Evolutionary conservation across 306 rosid genomes (phyloP), one percentile per base, ranked within the genome.

Genomic region (Quercus suber): DNA sequence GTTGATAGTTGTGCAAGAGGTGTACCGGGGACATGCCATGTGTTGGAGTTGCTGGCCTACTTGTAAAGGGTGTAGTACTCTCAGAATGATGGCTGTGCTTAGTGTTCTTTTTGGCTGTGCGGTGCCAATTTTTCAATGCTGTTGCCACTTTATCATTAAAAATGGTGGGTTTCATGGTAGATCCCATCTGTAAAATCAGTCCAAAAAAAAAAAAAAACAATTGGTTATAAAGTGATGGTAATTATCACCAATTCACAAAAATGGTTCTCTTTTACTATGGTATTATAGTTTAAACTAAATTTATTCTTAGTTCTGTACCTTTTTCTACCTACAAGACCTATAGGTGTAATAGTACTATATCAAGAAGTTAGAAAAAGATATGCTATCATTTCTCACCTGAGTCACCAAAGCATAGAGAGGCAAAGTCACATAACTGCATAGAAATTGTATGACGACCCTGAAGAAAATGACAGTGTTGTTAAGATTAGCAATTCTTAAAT

Each of bases 341-440:
- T 7, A 37, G 11, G 45, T 7, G 45, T 37, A 7, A 37, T 37
- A 37, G 45, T 37, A 37, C 45, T 7, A 37, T 58, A 19, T 58
- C 6, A 58, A 58, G 11, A 58, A 21, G 27, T 21, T 25, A 19
- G 27, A 65, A 80, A 55, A 72, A 55, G 5, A n/a, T 51, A 37
- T 27, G 8, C 10, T 37, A 14, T 9, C 17, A 35, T 25, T 69
- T 76, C 69, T 86, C 23, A 92, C 98, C 91, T 92, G 99, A 57
- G 97, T 94, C 9, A 94, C 99, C 60, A 94, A 83, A 71, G 97
- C 99, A 76, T 94, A 94, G 65, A 92, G 95, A 61, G 99, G 99
- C 71, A 94, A 74, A 49, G 97, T 94, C 80, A 84, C 92, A 73
- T 94, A 94, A 70, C 97, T 94, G 88, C 97, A 92, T 3, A 94